Evolutionary conservation across 2,329 filamentous ascomycete genomes (phyloP), one percentile per base, ranked within the genome.

Genomic region (Phoma sp.): DNA sequence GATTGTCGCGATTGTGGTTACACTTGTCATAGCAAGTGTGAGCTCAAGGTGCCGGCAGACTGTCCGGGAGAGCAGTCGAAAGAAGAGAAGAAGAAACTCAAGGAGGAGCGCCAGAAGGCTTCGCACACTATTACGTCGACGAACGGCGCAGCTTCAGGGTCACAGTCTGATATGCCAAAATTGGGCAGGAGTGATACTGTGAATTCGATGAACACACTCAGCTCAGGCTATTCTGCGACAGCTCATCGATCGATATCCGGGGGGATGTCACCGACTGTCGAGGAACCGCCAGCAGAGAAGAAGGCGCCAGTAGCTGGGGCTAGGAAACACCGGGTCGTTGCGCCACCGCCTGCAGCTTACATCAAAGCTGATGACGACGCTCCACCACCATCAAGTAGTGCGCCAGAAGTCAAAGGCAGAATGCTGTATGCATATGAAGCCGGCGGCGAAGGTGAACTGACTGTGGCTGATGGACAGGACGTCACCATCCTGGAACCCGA

Each of bases 11-110:
- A 98, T 74, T 99, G 95, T 69, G 95, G 96, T 30, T 99, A 97
- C 77, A 97, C 93, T 2, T 99, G 95, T 71, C 95, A 99, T 77
- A 96, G 88, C 80, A 99, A 99, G 78, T 99, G 95, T 74, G 91
- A 99, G 79, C 95, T 99, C 89, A 99, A 98, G 77, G 95, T 98
- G 0, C 92, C 95, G 0, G 90, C 95, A 7, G 91, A 96, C 71
- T 99, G 95, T 70, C 95, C 95, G 0, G 95, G 95, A 44, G 95
- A 98, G 70, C 86, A 95, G 71, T 88, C 83, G 59, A 99, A 98
- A 76, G 95, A 98, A 59, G 93, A 96, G 67, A 93, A 88, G 79
- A 99, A 97, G 81, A 96, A 93, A 68, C 82, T 96, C 37, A 98
- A 98, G 76, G 83, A 84, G 37, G 89, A 93, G 71, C 85, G 93